These are phyloP conservation scores for Fusarium domesticum DNA, from an alignment of 2,329 filamentous ascomycete genomes.

Conservation along the genomic window DNA sequence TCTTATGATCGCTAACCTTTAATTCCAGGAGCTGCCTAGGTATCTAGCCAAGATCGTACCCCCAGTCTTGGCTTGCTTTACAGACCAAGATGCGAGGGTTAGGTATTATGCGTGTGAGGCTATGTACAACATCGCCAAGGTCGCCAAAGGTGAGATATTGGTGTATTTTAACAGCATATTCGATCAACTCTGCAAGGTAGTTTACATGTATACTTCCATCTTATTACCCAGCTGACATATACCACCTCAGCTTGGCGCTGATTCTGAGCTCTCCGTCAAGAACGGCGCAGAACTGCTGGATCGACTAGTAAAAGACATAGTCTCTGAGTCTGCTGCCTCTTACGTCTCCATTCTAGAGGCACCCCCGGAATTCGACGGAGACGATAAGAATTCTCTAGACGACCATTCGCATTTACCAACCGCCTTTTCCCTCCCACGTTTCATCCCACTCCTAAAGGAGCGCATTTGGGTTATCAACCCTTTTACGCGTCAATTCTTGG, in stretches of 20 bases:
- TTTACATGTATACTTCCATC: background rate
- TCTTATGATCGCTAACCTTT: conserved; percentile 4
- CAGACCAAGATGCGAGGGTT: conserved; percentile 94
- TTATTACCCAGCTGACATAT: background rate
- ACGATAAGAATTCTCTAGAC: conserved; percentile 46
- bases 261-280: conserved; percentile 95
- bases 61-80: conserved; percentile 94
- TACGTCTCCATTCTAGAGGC: conserved; percentile 86
- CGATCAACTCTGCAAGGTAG: conserved; percentile 91
- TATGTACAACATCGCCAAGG: conserved; percentile 99
- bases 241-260: conserved; percentile 72
- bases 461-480: conserved; percentile 92
- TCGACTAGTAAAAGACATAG: conserved; percentile 92
- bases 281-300: conserved; percentile 96
- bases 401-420: conserved; percentile 61
- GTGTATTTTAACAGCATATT: conserved; percentile 99
- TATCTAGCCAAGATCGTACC: conserved; percentile 94
- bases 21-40: conserved; percentile 73
- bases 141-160: conserved; percentile 95
- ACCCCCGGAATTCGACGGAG: conserved; percentile 42
- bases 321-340: conserved; percentile 89
- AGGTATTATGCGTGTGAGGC: conserved; percentile 98
- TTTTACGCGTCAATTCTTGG: conserved; percentile 90
- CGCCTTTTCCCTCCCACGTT: conserved; percentile 85
- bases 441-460: conserved; percentile 91